Conservation (phyloP, 2,329 filamentous ascomycete genomes). For the Aspergillus neoniger region DNA sequence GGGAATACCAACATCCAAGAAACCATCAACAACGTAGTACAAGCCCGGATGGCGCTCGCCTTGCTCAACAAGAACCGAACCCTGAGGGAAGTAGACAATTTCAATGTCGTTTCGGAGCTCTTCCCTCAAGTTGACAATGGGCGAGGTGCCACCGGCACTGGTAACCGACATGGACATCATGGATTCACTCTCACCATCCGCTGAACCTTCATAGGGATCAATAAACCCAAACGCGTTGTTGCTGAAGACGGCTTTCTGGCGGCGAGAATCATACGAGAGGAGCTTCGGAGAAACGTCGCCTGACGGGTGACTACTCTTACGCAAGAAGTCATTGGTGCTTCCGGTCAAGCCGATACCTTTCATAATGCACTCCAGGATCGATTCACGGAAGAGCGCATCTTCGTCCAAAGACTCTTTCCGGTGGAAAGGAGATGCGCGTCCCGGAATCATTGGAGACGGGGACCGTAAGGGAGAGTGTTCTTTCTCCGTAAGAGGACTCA, state of each 20-base stretch:
- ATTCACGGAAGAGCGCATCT: constrained; percentile 83
- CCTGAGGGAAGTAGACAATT: constrained; percentile 95
- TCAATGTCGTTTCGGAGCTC: constrained; percentile 92
- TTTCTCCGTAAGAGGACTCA: constrained; percentile 48
- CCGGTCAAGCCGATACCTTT: constrained; percentile 80
- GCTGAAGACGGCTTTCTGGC: constrained; percentile 76
- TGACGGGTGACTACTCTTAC: constrained; percentile 65
- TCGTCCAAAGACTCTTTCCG: constrained; percentile 83
- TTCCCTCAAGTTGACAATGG: constrained; percentile 67
- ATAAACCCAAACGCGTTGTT: constrained; percentile 95
- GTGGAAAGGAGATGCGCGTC: constrained; percentile 51
- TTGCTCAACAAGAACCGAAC: constrained; percentile 91
- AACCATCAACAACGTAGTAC: constrained; percentile 97
- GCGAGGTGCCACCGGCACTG: constrained; percentile 61
- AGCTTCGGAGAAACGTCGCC: constrained; percentile 82
- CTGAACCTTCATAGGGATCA: constrained; percentile 71
- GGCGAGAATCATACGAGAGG: constrained; percentile 77
- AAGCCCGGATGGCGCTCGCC: constrained; percentile 94
- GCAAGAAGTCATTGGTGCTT: constrained; percentile 64
- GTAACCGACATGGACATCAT: constrained; percentile 68
- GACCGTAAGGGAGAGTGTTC: constrained; percentile 43
- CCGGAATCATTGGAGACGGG: constrained; percentile 30
- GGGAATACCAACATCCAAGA: constrained; percentile 89
- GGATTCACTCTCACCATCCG: constrained; percentile 84
- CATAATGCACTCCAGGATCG: constrained; percentile 92